Evolutionary conservation across 2,329 filamentous ascomycete genomes (phyloP).

Genomic region (Botrytis pseudocinerea): DNA sequence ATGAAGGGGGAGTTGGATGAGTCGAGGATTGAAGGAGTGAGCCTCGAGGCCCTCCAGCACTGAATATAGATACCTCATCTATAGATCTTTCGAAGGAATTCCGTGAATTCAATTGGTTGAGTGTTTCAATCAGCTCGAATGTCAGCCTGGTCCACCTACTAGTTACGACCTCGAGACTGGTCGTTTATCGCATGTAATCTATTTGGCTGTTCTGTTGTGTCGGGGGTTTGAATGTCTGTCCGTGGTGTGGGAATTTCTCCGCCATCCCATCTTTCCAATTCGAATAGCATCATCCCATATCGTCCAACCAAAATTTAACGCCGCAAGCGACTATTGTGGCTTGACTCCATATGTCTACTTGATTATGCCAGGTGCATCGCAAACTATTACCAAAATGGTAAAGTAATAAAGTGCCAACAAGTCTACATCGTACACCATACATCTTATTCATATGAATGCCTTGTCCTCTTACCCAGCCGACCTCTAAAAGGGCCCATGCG

Average conservation of each 20-base stretch:
- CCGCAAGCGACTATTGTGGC: conserved; percentile 19
- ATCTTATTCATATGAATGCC: conserved; percentile 23
- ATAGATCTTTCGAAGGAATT: neutral
- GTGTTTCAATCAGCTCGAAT: conserved; percentile 10
- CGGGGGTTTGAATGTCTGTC: neutral
- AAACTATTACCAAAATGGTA: conserved; percentile 3
- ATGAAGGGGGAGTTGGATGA: conserved; percentile 3
- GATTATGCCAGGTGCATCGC: conserved; percentile 11
- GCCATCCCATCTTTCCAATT: conserved; percentile 6
- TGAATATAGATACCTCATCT: conserved; percentile 1
- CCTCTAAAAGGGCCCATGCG: conserved; percentile 28
- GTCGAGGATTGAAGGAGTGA: conserved; percentile 18
- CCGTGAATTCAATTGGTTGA: conserved; percentile 7
- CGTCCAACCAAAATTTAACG: conserved; percentile 20
- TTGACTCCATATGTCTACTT: conserved; percentile 7
- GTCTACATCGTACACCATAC: neutral
- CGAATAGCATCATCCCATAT: neutral
- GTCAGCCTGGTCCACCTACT: neutral
- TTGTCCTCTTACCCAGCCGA: conserved; percentile 31
- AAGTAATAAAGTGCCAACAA: neutral
- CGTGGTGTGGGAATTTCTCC: neutral
- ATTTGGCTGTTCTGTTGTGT: neutral
- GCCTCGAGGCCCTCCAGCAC: conserved; percentile 6
- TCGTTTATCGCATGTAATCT: conserved; percentile 17
- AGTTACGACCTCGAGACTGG: neutral